These are phyloP conservation scores for Saturnispora sekii DNA, from an alignment of 805 yeast genomes.

Conservation along the genomic window DNA sequence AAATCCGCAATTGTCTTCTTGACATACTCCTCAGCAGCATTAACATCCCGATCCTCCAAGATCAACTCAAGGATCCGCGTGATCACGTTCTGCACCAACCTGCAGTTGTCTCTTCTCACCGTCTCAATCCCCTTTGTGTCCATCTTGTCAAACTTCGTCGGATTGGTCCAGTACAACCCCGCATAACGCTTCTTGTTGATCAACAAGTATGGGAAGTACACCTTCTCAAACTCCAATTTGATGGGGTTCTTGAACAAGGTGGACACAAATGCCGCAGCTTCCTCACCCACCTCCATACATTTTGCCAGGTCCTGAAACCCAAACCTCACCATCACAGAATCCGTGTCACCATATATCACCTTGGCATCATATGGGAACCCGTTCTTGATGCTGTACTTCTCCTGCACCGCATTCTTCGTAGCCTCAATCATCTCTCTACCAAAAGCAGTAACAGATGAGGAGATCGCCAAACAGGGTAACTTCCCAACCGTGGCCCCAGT, in stretches of 20 bases:
- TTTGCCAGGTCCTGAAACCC: slow-evolving; percentile 72
- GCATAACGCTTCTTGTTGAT: slow-evolving; percentile 97
- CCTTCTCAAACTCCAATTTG: slow-evolving; percentile 92
- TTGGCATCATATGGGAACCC: slow-evolving; percentile 80
- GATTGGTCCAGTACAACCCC: slow-evolving; percentile 90
- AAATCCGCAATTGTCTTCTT: slow-evolving; percentile 83
- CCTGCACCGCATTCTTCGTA: slow-evolving; percentile 80
- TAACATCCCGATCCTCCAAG: slow-evolving; percentile 78
- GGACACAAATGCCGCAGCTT: slow-evolving; percentile 87
- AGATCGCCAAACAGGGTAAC: slow-evolving; percentile 90
- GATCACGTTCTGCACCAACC: slow-evolving; percentile 88
- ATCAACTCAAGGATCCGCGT: slow-evolving; percentile 82
- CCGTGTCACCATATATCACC: slow-evolving; percentile 97
- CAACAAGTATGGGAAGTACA: slow-evolving; percentile 85
- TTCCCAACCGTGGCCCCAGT: slow-evolving; percentile 99
- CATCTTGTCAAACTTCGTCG: slow-evolving; percentile 90
- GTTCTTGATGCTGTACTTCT: slow-evolving; percentile 65
- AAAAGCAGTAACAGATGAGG: slow-evolving; percentile 90
- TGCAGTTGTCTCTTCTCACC: slow-evolving; percentile 95
- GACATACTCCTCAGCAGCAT: slow-evolving; percentile 75
- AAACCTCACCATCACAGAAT: slow-evolving; percentile 97
- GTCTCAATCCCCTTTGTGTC: slow-evolving; percentile 98
- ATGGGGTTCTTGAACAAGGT: slow-evolving; percentile 74
- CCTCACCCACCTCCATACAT: slow-evolving; percentile 87
- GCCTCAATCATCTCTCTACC: slow-evolving; percentile 96